Percentiles rank a stretch among this genome's conserved stretches.
Evolutionary conservation across 2,329 filamentous ascomycete species (phyloP).

Genomic region (Alternaria sp.): DNA sequence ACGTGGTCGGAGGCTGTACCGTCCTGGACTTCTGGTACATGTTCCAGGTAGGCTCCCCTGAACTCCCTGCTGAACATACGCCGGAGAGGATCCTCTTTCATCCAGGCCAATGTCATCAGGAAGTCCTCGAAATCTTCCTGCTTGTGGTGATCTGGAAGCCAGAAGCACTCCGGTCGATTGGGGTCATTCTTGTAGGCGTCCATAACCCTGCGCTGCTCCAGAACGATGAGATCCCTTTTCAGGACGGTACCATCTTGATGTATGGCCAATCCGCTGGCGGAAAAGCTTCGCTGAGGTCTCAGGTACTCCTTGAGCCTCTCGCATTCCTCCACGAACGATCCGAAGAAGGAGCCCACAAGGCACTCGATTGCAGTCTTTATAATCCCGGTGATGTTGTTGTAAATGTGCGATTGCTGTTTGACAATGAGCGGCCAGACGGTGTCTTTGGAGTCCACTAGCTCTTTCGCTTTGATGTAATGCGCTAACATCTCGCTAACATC

Average conservation of each 20-base stretch:
- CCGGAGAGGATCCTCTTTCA: fast-evolving
- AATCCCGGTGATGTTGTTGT: not conserved
- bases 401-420: not conserved
- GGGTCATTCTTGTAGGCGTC: not conserved
- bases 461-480: not conserved
- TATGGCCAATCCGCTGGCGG: not conserved
- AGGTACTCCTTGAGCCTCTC: not conserved
- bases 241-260: not conserved
- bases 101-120: not conserved
- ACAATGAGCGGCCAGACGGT: not conserved
- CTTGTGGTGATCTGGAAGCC: not conserved
- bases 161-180: not conserved
- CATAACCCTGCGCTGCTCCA: not conserved
- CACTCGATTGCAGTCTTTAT: not conserved
- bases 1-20: fast-evolving
- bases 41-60: not conserved
- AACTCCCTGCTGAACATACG: not conserved
- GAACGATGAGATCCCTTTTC: not conserved
- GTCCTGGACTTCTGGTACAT: not conserved
- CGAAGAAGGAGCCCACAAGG: not conserved
- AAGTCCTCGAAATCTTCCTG: not conserved
- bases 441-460: not conserved
- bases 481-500: too few species aligned
- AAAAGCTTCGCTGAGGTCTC: not conserved
- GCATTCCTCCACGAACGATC: not conserved